Base-by-base conservation (phyloP, 2,329 filamentous ascomycete genomes). In the Teratosphaeria gauchensis region DNA sequence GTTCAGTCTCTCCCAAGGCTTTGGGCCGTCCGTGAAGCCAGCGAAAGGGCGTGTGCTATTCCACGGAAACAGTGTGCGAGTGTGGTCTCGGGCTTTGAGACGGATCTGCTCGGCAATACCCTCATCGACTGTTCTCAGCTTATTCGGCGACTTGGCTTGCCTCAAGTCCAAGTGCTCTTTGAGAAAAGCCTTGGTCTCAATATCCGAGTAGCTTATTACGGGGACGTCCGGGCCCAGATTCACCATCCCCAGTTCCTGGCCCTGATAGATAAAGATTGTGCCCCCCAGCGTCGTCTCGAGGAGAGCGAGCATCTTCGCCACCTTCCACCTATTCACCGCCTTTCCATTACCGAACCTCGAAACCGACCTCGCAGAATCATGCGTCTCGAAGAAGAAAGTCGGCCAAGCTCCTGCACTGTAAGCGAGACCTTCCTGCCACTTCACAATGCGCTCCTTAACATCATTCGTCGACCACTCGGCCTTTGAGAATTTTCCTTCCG, bases 41-140 rank as follows among this genome's bases (percentile, higher is more conserved):
- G 82, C 83, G 61, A 84, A 78, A 3, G 59, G 46, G 4, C 21
- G n/a, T 1, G 55, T 59, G 0, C 69, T 75, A 58, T 79, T 77
- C 86, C 86, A 89, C 62, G 86, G 84, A 75, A 89, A 83, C 0
- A 86, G 86, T 2, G 83, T 79, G n/a, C 86, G 78, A 7, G 84
- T 79, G 66, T 89, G 83, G 68, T 89, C 86, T 33, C 85, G 76
- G 5, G 80, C 84, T n/a, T 48, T 48, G 16, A 48, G 42, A 48
- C 42, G 42, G 5, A 48, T 48, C n/a, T 48, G 42, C 42, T 48
- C 42, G 4, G 42, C 42, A 21, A 48, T 16, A 7, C 42, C 42
- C 16, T 48, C 42, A 48, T 48, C 42, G 16, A 48, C 42, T 8
- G 42, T 48, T n/a, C 42, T n/a, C 42, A 48, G 7, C 16, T 7